A percentile compares a stretch with the other conserved stretches of the same genome.
Evolutionary conservation across 345 rosid species (phyloP).

Genomic region (Pistacia integerrima): DNA sequence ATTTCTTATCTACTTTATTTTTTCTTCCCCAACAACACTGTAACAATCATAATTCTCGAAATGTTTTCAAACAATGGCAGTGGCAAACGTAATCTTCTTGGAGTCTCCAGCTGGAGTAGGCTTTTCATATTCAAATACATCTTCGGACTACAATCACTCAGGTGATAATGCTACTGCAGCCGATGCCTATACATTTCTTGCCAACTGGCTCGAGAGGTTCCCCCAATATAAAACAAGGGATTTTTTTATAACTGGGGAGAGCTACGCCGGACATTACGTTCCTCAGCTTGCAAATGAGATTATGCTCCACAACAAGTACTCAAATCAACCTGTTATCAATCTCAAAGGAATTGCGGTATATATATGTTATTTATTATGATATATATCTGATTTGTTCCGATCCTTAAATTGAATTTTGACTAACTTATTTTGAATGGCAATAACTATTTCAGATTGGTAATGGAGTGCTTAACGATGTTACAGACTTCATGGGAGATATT

Average conservation of each 20-base stretch:
- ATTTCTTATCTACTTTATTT: background rate
- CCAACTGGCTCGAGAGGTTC: no score
- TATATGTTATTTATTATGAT: background rate
- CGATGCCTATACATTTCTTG: conserved; percentile 35
- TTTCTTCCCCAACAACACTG: background rate
- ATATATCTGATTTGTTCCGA: no score
- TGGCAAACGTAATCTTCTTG: conserved; percentile 5
- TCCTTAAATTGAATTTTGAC: no score
- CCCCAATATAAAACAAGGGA: no score
- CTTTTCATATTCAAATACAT: background rate
- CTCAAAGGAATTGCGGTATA: conserved; percentile 25
- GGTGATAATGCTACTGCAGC: conserved; percentile 26
- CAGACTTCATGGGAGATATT: conserved; percentile 24
- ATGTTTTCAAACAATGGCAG: conserved; percentile 1
- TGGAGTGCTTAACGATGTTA: conserved; percentile 37
- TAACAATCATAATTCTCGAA: background rate
- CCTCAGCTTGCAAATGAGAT: conserved; percentile 39
- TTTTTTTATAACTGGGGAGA: no score
- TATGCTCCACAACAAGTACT: conserved; percentile 21
- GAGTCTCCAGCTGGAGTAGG: no score
- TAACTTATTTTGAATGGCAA: background rate
- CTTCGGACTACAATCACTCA: conserved; percentile 3
- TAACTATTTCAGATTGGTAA: conserved; percentile 39
- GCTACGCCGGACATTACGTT: conserved; percentile 26
- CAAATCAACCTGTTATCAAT: conserved; percentile 9